These are phyloP conservation scores for Cyberlindnera petersonii DNA, from an alignment of 805 yeast genomes.

Conservation along the genomic window DNA sequence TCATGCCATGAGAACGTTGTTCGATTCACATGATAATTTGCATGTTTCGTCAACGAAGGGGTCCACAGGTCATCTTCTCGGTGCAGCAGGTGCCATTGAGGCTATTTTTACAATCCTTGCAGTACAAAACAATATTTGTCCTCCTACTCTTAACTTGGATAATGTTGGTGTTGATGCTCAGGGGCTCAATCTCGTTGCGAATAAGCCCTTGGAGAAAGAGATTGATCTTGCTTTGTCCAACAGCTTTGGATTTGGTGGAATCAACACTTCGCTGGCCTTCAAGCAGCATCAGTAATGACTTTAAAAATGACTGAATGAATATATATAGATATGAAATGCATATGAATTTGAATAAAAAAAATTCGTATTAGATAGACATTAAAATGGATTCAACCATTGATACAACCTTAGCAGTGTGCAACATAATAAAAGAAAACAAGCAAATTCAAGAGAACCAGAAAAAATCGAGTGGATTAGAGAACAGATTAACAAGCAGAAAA, in stretches of 20 bases:
- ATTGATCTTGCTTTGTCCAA: conserved; percentile 69
- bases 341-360: too few species aligned
- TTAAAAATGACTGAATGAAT: neutral
- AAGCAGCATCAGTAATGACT: conserved; percentile 28
- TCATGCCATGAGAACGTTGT: conserved; percentile 58
- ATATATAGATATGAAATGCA: too few species aligned
- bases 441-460: neutral
- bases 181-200: conserved; percentile 52
- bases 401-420: neutral
- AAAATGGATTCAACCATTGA: neutral
- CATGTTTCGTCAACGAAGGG: conserved; percentile 84
- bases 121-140: conserved; percentile 50
- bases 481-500: neutral
- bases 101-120: conserved; percentile 76
- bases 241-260: conserved; percentile 98
- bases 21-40: conserved; percentile 35
- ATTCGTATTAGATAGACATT: too few species aligned
- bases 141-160: conserved; percentile 77
- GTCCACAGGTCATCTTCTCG: conserved; percentile 87
- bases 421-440: neutral
- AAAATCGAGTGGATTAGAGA: neutral
- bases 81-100: conserved; percentile 96
- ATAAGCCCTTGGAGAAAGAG: conserved; percentile 37
- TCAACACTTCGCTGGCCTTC: conserved; percentile 73
- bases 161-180: conserved; percentile 49